Conservation (phyloP, 1,139 yeast species). For the Nakaseomyces delphensis region DNA sequence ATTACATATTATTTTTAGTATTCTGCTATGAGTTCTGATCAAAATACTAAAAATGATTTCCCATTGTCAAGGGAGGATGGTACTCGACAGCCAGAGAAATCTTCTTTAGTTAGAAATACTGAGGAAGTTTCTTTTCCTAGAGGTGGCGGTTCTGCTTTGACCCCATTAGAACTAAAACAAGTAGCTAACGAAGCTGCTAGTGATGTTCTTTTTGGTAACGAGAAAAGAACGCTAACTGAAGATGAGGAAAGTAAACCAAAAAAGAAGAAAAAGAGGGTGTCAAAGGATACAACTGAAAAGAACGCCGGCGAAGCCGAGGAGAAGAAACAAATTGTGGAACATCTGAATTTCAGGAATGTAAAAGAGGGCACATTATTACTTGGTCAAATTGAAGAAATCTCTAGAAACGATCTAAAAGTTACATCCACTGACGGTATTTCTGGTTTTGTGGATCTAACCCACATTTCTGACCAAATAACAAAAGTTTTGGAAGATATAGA, state of each 20-base stretch:
- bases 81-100: slow-evolving; percentile 31
- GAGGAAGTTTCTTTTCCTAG: slow-evolving; percentile 80
- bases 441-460: slow-evolving; percentile 74
- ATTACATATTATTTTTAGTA: too few species aligned
- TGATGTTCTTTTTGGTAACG: slow-evolving; percentile 64
- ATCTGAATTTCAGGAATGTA: slow-evolving; percentile 51
- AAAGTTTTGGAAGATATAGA: slow-evolving; percentile 47
- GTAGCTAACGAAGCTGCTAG: slow-evolving; percentile 86
- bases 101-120: slow-evolving; percentile 27
- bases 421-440: slow-evolving; percentile 75
- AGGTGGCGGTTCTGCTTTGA: slow-evolving; percentile 81
- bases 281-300: slow-evolving; percentile 9
- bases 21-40: slow-evolving; percentile 3
- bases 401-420: slow-evolving; percentile 54
- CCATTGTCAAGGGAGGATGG: slow-evolving; percentile 34
- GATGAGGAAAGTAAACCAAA: slow-evolving; percentile 36
- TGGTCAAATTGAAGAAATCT: slow-evolving; percentile 63
- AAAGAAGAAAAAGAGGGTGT: slow-evolving; percentile 25
- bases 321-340: slow-evolving; percentile 42
- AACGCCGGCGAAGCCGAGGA: slow-evolving; percentile 19
- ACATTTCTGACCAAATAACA: slow-evolving; percentile 59
- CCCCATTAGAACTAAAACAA: slow-evolving; percentile 86
- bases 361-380: slow-evolving; percentile 64
- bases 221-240: slow-evolving; percentile 27
- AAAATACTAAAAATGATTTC: slow-evolving; percentile 34